Conservation (phyloP, 2,329 filamentous ascomycete genomes). For the Pseudogymnoascus pannorum region DNA sequence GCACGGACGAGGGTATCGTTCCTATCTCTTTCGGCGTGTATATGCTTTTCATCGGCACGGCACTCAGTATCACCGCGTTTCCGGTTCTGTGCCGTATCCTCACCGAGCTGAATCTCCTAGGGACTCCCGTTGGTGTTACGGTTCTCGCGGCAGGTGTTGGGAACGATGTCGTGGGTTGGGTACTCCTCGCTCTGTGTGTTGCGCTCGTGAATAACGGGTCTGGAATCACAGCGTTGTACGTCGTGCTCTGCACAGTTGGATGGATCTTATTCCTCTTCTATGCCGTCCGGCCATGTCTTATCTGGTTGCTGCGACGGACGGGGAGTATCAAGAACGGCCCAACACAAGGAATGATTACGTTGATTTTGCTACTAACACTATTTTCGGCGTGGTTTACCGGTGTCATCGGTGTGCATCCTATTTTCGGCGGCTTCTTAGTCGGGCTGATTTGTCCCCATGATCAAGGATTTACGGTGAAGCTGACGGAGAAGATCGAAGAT, state of each 20-base stretch:
- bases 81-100: slow-evolving; percentile 91
- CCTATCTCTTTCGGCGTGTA: slow-evolving; percentile 55
- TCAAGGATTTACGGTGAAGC: slow-evolving; percentile 80
- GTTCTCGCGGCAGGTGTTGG: slow-evolving; percentile 85
- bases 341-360: slow-evolving; percentile 72
- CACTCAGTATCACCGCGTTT: slow-evolving; percentile 85
- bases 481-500: slow-evolving; percentile 93
- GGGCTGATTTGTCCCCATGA: slow-evolving; percentile 88
- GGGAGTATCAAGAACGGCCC: slow-evolving; percentile 82
- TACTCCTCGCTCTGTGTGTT: slow-evolving; percentile 85
- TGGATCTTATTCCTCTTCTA: slow-evolving; percentile 72
- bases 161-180: slow-evolving; percentile 89
- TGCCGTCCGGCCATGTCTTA: slow-evolving; percentile 63
- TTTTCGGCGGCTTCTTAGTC: slow-evolving; percentile 80
- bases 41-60: slow-evolving; percentile 81
- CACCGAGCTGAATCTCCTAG: slow-evolving; percentile 79
- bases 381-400: slow-evolving; percentile 79
- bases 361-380: slow-evolving; percentile 75
- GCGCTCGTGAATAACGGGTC: slow-evolving; percentile 82
- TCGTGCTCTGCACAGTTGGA: slow-evolving; percentile 66
- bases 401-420: slow-evolving; percentile 87
- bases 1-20: slow-evolving; percentile 38
- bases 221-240: slow-evolving; percentile 77
- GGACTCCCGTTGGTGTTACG: slow-evolving; percentile 78
- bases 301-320: slow-evolving; percentile 65